Evolutionary conservation across 2,329 filamentous ascomycete species (phyloP).

Genomic region (Chaetomium globosum): DNA sequence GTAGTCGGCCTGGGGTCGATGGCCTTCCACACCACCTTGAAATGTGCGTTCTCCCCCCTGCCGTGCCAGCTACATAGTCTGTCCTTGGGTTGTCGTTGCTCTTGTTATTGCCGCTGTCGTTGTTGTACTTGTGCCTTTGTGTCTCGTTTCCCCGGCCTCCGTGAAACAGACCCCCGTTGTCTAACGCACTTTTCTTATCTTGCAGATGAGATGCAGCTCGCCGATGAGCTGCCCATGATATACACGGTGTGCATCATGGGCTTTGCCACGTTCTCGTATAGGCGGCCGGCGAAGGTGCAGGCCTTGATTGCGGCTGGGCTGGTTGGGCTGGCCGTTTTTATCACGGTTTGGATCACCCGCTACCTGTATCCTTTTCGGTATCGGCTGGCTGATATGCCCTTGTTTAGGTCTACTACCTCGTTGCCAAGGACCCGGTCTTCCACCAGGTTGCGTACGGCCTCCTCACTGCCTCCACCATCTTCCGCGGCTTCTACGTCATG

Average conservation of each 20-base stretch:
- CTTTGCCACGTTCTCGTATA: conserved; percentile 73
- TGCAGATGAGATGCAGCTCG: conserved; percentile 61
- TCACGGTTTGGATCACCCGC: conserved; percentile 62
- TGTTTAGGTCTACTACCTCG: conserved; percentile 64
- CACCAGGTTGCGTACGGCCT: conserved; percentile 79
- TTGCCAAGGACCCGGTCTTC: conserved; percentile 78
- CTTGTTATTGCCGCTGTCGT: not conserved
- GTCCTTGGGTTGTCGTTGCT: not conserved
- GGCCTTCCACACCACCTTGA: conserved; percentile 60
- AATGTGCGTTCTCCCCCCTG: conserved; percentile 48
- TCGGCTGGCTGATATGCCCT: not conserved
- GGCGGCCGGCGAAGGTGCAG: conserved; percentile 51
- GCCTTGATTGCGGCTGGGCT: conserved; percentile 45
- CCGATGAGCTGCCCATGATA: conserved; percentile 63
- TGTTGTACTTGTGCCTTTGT: not conserved
- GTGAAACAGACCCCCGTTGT: not conserved
- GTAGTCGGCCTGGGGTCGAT: conserved; percentile 59
- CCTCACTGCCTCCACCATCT: conserved; percentile 69
- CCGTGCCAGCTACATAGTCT: not conserved
- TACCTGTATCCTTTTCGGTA: not conserved
- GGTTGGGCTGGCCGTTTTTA: conserved; percentile 63
- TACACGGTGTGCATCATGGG: conserved; percentile 61
- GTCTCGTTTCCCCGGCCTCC: too few species aligned
- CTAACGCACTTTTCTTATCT: conserved; percentile 13
- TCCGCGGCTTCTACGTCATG: conserved; percentile 78